Base-by-base conservation (phyloP, 192 early-diverging fungal species). In the Rhizoclosmatium globosum region DNA sequence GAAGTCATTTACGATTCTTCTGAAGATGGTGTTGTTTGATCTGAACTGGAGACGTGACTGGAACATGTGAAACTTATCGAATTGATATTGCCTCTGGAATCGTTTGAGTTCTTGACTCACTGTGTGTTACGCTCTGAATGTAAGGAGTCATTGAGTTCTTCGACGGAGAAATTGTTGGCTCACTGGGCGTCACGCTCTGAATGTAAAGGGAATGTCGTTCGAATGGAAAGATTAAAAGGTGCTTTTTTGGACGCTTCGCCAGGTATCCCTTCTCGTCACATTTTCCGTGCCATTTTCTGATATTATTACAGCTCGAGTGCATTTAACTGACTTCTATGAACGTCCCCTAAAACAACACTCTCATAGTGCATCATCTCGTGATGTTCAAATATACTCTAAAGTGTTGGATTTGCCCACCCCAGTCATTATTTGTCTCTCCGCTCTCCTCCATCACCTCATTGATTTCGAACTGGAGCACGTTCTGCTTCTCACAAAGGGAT, bases 1-100 rank as follows among this genome's bases (percentile, higher is more conserved):
- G 90, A 92, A 60, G 83, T 95, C 42, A 77, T 95, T 2, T 94
- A 91, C 76, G 94, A 95, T 69, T 80, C 83, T 44, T 95, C 92
- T 77, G 75, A 86, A 47, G 94, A 95, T 77, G 84, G 83, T 0
- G 82, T 84, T 67, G 85, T 89, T 82, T 83, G 92, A 6, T 84
- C 71, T 48, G 92, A 92, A 68, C 82, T 95, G 19, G 92, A 94
- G 76, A 92, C 92, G 0, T 87, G 92, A 7, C 47, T 95, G 47
- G 73, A 87, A 50, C 90, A 93, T 80, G 81, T 93, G 19, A 85
- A 86, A 17, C 91, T 92, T 0, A 78, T 86, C 48, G 94, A 95
- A 80, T 68, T 95, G 38, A 82, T 95, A 19, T 62, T 93, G 88
- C 92, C 2, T 60, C 77, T 0, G 82, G 48, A 50, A 15, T 9